Conservation (phyloP, 2,329 filamentous ascomycete genomes). For the Aspergillus sojae region DNA sequence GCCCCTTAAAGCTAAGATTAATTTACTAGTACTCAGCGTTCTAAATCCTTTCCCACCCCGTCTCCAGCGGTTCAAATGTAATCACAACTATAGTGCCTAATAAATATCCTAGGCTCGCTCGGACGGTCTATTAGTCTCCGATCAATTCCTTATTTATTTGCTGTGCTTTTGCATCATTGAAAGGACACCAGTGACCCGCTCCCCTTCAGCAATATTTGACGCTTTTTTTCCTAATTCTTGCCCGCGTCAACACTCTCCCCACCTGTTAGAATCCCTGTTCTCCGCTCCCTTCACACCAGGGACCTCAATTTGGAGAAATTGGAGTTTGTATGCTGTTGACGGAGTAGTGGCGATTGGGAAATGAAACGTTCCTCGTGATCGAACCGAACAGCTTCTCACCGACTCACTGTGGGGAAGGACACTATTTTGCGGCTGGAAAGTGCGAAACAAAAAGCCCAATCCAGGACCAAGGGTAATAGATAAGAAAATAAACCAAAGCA, state of each 20-base stretch:
- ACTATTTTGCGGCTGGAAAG: neutral
- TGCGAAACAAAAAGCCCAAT: neutral
- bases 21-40: slow-evolving; percentile 4
- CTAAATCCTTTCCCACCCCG: neutral
- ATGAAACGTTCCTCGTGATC: neutral
- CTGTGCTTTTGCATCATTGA: slow-evolving; percentile 2
- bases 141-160: slow-evolving; percentile 6
- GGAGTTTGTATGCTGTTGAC: neutral
- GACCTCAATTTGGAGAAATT: neutral
- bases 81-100: slow-evolving; percentile 7
- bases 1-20: slow-evolving; percentile 4
- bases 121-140: slow-evolving; percentile 8
- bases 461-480: neutral
- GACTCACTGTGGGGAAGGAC: slow-evolving; percentile 1
- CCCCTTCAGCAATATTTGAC: neutral
- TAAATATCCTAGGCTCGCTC: slow-evolving; percentile 7
- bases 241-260: neutral
- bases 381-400: neutral
- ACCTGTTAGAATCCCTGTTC: neutral
- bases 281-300: neutral
- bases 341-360: neutral
- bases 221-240: neutral
- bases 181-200: slow-evolving; percentile 1
- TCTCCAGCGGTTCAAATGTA: slow-evolving; percentile 5
- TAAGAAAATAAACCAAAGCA: neutral